Base-by-base conservation (phyloP, 768 basidiomycete species). In the Naganishia vishniacii region DNA sequence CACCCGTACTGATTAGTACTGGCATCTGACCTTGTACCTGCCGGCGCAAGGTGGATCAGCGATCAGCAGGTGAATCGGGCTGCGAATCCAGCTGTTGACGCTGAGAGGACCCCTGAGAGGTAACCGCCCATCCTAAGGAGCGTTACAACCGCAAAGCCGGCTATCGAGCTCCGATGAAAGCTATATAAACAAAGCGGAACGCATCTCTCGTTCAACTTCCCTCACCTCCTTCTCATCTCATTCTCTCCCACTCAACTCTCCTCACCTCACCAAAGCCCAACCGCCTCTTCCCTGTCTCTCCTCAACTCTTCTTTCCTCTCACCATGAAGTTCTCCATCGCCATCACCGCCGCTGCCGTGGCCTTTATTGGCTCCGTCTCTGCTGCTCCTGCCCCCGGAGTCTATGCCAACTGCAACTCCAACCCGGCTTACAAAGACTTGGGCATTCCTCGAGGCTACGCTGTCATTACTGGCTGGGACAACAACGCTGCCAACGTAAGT, bases 251-350 rank as follows among this genome's bases (percentile, higher is more conserved):
- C 42, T n/a, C 18, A 9, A 44, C 42, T 9, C 42, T 5, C 11
- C 13, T n/a, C 42, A 15, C n/a, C 42, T 44, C 42, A 44, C 34
- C 34, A 7, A 37, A 7, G 9, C 42, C n/a, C 18, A 8, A 44
- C 42, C n/a, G n/a, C 42, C 42, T 44, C 42, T 18, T 15, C 6
- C 11, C 18, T 6, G 5, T 20, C 42, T 44, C n/a, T 16, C 37
- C 37, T 40, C 37, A 40, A 8, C 37, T 40, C 48, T 26, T 7
- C 48, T 29, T 28, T 48, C 28, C 1, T 11, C 28, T 28, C 28
- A 51, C 49, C 31, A 51, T 51, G 49, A 51, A 51, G 49, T 23
- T 51, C 49, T 51, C 49, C 49, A 51, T 51, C 49, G 31, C 49
- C 31, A 4, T 34, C 29, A n/a, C 49, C 13, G 49, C 49, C 49